Percentiles rank a stretch among this genome's conserved stretches.
phyloP scores from a whole-genome alignment of 768 basidiomycete genomes.

The Mycena venus region DNA sequence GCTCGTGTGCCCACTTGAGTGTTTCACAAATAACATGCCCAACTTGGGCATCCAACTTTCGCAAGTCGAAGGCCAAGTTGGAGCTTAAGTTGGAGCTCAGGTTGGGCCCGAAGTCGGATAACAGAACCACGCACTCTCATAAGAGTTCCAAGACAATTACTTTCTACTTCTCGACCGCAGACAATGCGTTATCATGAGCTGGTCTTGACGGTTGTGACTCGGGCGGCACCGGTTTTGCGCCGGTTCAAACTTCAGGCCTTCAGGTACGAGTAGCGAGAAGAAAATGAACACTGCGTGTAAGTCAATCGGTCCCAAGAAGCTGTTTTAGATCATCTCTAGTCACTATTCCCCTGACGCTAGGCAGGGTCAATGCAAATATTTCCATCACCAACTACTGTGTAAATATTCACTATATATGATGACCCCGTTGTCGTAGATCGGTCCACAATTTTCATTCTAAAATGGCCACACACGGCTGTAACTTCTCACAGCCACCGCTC shows the following conservation, averaged over 20 bases:
- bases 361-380: not conserved
- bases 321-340: slow-evolving; percentile 1
- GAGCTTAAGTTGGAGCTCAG: too few species aligned
- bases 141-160: slow-evolving; percentile 10
- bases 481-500: not conserved
- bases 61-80: too few species aligned
- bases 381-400: not conserved
- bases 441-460: too few species aligned
- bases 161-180: slow-evolving; percentile 11
- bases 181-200: slow-evolving; percentile 14
- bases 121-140: slow-evolving; percentile 14
- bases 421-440: not conserved
- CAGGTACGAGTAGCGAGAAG: slow-evolving; percentile 1
- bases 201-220: slow-evolving; percentile 12
- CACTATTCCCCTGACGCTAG: not conserved
- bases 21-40: too few species aligned
- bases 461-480: too few species aligned
- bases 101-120: too few species aligned
- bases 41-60: too few species aligned
- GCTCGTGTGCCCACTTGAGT: too few species aligned
- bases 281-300: slow-evolving; percentile 7
- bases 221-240: slow-evolving; percentile 9
- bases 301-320: slow-evolving; percentile 8
- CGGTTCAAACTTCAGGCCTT: slow-evolving; percentile 16
- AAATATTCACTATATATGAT: not conserved